These are phyloP conservation scores for Mallotus nudiflorus DNA, from an alignment of 345 rosid species.

Conservation along the genomic window DNA sequence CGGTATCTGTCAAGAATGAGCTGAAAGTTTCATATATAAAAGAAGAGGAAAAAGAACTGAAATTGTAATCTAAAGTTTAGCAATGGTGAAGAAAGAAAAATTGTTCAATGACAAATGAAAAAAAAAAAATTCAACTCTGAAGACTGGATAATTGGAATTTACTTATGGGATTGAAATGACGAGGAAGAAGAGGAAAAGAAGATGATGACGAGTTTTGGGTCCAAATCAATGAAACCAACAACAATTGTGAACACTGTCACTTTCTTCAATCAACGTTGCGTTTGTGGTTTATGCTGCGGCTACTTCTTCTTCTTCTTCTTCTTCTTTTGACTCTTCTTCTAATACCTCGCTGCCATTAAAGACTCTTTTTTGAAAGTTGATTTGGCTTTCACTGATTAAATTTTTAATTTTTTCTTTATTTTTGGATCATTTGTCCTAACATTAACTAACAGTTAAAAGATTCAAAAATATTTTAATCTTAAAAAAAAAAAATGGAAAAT, in stretches of 20 bases:
- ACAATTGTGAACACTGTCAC: not conserved
- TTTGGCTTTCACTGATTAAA: not conserved
- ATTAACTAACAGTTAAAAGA: not conserved
- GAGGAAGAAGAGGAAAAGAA: slow-evolving; percentile 13
- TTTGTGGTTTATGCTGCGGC: not conserved
- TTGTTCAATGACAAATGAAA: too few relatives aligned
- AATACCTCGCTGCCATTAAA: not conserved
- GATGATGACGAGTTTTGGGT: slow-evolving; percentile 30
- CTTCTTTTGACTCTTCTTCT: slow-evolving; percentile 14
- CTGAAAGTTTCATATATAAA: not conserved
- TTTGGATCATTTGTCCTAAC: not conserved
- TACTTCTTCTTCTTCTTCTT: not conserved
- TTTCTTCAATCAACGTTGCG: not conserved
- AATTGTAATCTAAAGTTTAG: not conserved
- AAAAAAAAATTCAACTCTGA: not conserved
- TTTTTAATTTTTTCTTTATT: too few relatives aligned
- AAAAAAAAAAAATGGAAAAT: not conserved
- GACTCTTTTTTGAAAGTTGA: not conserved
- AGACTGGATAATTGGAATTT: not conserved
- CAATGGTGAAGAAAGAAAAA: not conserved
- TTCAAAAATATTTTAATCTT: not conserved
- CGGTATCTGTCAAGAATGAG: not conserved
- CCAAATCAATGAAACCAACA: slow-evolving; percentile 1
- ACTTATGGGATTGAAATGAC: not conserved
- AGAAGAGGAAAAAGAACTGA: not conserved